Conservation (phyloP, 2,329 filamentous ascomycete species). For the Claviceps capensis region DNA sequence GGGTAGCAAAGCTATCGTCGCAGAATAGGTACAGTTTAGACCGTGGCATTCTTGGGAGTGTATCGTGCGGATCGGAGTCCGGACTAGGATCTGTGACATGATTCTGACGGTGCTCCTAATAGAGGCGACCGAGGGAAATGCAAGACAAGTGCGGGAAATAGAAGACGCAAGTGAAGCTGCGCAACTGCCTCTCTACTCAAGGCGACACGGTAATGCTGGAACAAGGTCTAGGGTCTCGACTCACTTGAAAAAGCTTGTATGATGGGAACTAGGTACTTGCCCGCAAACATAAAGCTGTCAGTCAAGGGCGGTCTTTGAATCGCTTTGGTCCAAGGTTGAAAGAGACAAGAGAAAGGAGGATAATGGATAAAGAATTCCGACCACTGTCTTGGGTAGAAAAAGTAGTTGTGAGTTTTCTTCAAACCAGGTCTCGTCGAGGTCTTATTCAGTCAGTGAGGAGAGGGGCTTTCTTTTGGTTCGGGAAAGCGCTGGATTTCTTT, state of each 20-base stretch:
- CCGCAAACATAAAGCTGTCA: constrained; percentile 43
- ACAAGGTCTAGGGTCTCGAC: constrained; percentile 25
- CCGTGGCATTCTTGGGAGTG: neutral
- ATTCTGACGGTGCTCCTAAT: constrained; percentile 11
- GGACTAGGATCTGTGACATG: neutral
- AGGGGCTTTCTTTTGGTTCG: constrained; percentile 15
- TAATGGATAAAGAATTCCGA: constrained; percentile 20
- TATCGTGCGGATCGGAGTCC: neutral
- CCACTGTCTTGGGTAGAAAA: constrained; percentile 25
- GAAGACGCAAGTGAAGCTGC: neutral
- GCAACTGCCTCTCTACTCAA: neutral
- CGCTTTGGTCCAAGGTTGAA: constrained; percentile 14
- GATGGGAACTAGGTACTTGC: constrained; percentile 39
- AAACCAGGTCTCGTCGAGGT: constrained; percentile 25
- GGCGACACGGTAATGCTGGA: constrained; percentile 10
- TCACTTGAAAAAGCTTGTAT: constrained; percentile 48
- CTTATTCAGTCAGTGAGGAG: constrained; percentile 19
- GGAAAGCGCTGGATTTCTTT: constrained; percentile 16
- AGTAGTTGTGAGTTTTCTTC: constrained; percentile 17
- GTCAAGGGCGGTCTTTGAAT: constrained; percentile 11
- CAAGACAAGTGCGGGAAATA: neutral
- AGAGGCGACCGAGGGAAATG: constrained; percentile 1
- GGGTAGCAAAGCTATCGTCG: too few species aligned
- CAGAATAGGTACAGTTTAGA: neutral
- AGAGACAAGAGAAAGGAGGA: constrained; percentile 21